Percentiles rank a stretch among this genome's conserved stretches.
Evolutionary conservation across 1,284 basidiomycete species (phyloP).

Genomic region (Grifola frondosa): DNA sequence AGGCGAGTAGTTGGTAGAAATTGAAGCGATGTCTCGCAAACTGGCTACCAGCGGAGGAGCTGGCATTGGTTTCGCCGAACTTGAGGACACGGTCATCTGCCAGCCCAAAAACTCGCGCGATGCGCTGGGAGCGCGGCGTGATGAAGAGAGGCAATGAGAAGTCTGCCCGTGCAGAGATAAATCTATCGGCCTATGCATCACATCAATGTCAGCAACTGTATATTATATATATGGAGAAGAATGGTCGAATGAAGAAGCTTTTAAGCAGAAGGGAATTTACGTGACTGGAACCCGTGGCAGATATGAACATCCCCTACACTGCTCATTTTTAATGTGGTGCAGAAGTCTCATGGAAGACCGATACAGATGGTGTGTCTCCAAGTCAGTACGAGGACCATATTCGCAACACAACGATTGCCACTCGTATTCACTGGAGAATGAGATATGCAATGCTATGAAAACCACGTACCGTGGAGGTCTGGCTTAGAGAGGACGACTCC

Average conservation of each 20-base stretch:
- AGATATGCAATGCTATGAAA: slow-evolving; percentile 9
- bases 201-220: background rate
- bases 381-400: background rate
- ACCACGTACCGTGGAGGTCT: slow-evolving; percentile 11
- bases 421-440: background rate
- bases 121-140: slow-evolving; percentile 48
- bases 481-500: slow-evolving; percentile 13
- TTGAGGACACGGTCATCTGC: slow-evolving; percentile 45
- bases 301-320: background rate
- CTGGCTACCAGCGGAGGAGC: slow-evolving; percentile 30
- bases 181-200: slow-evolving; percentile 44
- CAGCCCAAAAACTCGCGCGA: slow-evolving; percentile 47
- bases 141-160: slow-evolving; percentile 41
- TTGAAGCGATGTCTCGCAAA: slow-evolving; percentile 38
- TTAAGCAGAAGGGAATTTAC: background rate
- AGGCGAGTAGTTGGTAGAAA: slow-evolving; percentile 39
- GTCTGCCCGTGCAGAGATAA: slow-evolving; percentile 41
- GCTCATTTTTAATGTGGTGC: background rate
- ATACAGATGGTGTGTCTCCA: background rate
- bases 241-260: background rate
- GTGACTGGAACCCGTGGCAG: background rate
- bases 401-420: background rate
- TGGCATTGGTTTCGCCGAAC: slow-evolving; percentile 33
- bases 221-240: background rate
- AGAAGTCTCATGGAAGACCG: background rate